Percentiles rank a stretch among this genome's conserved stretches.
phyloP scores from a whole-genome alignment of 441 rosid species.

The Francoa sonchifolia region DNA sequence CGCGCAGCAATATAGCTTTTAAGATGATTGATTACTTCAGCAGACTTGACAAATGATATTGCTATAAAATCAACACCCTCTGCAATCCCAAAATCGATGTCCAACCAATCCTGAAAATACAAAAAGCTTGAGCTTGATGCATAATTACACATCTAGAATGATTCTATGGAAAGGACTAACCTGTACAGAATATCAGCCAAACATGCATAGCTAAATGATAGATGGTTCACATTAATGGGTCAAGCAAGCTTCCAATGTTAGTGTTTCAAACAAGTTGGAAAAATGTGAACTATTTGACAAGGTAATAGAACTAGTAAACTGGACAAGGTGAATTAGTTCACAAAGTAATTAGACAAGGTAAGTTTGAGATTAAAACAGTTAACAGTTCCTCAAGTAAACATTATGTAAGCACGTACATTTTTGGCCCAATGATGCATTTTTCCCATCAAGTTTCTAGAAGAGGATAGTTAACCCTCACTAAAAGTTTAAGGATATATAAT shows the following conservation, averaged over 20 bases:
- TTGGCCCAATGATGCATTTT: background rate
- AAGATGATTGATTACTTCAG: slow-evolving; percentile 91
- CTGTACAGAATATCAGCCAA: too few relatives aligned
- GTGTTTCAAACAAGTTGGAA: too few relatives aligned
- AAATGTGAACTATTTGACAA: too few relatives aligned
- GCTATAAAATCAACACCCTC: slow-evolving; percentile 96
- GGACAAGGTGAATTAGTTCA: background rate
- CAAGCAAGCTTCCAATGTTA: too few relatives aligned
- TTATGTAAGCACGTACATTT: background rate
- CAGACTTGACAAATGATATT: slow-evolving; percentile 92
- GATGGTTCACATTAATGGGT: too few relatives aligned
- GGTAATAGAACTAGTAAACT: background rate
- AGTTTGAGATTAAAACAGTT: too few relatives aligned
- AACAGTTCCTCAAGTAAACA: background rate
- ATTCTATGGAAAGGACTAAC: background rate
- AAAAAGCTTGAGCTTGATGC: slow-evolving; percentile 12
- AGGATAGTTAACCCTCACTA: too few relatives aligned
- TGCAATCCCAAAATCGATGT: slow-evolving; percentile 89
- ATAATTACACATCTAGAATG: background rate
- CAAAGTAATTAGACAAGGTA: too few relatives aligned
- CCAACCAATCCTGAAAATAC: slow-evolving; percentile 81
- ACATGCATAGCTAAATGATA: too few relatives aligned
- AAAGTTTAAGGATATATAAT: background rate
- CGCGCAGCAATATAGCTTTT: slow-evolving; percentile 93
- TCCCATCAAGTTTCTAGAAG: background rate